Conservation (phyloP, 2,329 filamentous ascomycete genomes). For the Fusarium nurragi region DNA sequence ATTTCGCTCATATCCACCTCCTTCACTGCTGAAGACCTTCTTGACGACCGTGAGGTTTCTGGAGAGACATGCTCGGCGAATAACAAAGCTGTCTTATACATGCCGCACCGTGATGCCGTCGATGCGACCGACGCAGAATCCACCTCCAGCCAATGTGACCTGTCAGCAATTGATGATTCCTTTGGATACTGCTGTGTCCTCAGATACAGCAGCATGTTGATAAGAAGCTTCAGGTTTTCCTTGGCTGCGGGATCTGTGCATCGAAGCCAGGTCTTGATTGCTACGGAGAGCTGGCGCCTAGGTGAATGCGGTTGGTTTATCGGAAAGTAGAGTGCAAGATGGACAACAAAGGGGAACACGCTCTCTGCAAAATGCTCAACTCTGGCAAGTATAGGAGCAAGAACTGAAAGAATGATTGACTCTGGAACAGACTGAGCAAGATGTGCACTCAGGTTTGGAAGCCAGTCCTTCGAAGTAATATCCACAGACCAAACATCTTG, state of each 20-base stretch:
- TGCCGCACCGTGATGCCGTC: slow-evolving; percentile 79
- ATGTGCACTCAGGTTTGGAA: slow-evolving; percentile 67
- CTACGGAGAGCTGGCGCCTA: slow-evolving; percentile 71
- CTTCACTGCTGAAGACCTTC: slow-evolving; percentile 70
- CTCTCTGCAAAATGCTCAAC: slow-evolving; percentile 76
- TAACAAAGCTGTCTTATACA: slow-evolving; percentile 87
- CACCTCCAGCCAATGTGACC: slow-evolving; percentile 85
- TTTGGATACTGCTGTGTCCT: slow-evolving; percentile 78
- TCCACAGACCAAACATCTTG: slow-evolving; percentile 47
- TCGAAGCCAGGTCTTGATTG: slow-evolving; percentile 71
- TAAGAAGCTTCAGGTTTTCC: slow-evolving; percentile 75
- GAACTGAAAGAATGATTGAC: slow-evolving; percentile 74
- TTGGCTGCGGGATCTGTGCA: slow-evolving; percentile 52
- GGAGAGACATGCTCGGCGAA: slow-evolving; percentile 79
- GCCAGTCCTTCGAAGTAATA: slow-evolving; percentile 65
- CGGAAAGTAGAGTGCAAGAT: slow-evolving; percentile 79
- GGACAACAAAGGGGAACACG: slow-evolving; percentile 84
- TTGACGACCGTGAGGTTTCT: slow-evolving; percentile 64
- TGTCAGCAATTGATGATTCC: slow-evolving; percentile 81
- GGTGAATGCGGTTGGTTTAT: slow-evolving; percentile 67
- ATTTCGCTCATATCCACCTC: slow-evolving; percentile 70
- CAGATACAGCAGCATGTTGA: slow-evolving; percentile 88
- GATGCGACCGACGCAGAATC: slow-evolving; percentile 75
- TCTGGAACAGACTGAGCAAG: slow-evolving; percentile 68
- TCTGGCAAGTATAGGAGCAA: slow-evolving; percentile 71